phyloP scores from a whole-genome alignment of 805 yeast genomes.

The Ogataea paradorogensis region DNA sequence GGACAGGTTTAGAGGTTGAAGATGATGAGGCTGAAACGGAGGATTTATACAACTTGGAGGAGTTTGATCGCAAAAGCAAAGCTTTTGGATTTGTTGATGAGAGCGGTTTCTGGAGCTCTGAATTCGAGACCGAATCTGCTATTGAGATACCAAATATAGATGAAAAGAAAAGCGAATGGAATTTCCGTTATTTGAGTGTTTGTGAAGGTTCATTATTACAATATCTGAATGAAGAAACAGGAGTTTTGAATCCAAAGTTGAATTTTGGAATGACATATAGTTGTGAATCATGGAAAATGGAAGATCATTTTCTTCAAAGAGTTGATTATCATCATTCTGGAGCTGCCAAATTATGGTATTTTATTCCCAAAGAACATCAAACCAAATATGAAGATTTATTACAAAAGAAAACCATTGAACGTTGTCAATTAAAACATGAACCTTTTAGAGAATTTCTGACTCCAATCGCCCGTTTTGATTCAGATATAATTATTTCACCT shows the following conservation, averaged over 20 bases:
- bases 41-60: conserved; percentile 41
- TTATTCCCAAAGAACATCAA: conserved; percentile 55
- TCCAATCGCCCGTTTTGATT: conserved; percentile 30
- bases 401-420: conserved; percentile 9
- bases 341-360: conserved; percentile 55
- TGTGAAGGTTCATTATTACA: conserved; percentile 47
- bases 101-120: conserved; percentile 38
- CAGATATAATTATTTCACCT: conserved; percentile 51
- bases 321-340: conserved; percentile 57
- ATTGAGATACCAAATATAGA: conserved; percentile 18
- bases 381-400: conserved; percentile 48
- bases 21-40: conserved; percentile 39
- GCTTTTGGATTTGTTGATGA: conserved; percentile 39
- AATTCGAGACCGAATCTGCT: conserved; percentile 37
- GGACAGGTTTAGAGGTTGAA: conserved; percentile 40
- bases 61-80: conserved; percentile 54
- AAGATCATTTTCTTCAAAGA: conserved; percentile 57
- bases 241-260: conserved; percentile 42
- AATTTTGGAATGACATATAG: conserved; percentile 54
- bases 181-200: conserved; percentile 52
- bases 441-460: conserved; percentile 28
- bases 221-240: conserved; percentile 42
- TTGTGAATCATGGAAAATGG: conserved; percentile 54
- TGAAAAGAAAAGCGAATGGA: conserved; percentile 45
- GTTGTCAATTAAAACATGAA: conserved; percentile 26